These are phyloP conservation scores for Aciculosporium take DNA, from an alignment of 2,329 filamentous ascomycete genomes.

Conservation along the genomic window DNA sequence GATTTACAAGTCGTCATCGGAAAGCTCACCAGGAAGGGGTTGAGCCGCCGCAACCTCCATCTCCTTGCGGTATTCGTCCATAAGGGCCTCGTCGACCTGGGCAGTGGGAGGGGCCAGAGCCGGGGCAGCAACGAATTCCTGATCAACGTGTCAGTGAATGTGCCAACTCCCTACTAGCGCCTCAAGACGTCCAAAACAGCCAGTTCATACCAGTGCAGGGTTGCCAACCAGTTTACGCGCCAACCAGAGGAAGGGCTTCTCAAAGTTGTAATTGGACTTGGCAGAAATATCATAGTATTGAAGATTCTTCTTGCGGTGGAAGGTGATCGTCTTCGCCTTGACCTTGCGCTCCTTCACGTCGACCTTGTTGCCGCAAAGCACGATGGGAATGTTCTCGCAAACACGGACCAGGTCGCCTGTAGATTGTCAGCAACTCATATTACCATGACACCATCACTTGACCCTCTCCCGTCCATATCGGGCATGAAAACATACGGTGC, in stretches of 20 bases:
- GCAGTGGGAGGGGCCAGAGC: conserved; percentile 91
- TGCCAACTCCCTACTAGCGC: not conserved
- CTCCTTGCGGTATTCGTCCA: conserved; percentile 74
- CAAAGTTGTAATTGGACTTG: conserved; percentile 99
- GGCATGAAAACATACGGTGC: conserved; percentile 65
- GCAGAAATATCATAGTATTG: conserved; percentile 99
- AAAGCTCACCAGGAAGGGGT: conserved; percentile 91
- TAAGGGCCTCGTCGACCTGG: conserved; percentile 68
- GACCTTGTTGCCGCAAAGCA: conserved; percentile 98
- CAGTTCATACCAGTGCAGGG: conserved; percentile 28
- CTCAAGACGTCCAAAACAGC: not conserved
- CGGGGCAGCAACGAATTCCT: conserved; percentile 95
- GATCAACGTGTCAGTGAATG: conserved; percentile 15
- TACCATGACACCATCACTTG: too few relatives aligned
- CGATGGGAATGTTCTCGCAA: conserved; percentile 98
- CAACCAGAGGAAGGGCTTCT: conserved; percentile 99
- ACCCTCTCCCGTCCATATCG: not conserved
- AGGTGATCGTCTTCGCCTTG: conserved; percentile 99
- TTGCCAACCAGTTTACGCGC: conserved; percentile 97
- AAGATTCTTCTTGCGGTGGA: conserved; percentile 99
- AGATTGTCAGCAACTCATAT: conserved; percentile 8
- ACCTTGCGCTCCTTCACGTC: conserved; percentile 99
- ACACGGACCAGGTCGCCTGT: conserved; percentile 94
- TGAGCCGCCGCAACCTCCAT: conserved; percentile 66
- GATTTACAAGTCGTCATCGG: conserved; percentile 52